Conservation (phyloP, 2,329 filamentous ascomycete species). For the Claviceps sp. region DNA sequence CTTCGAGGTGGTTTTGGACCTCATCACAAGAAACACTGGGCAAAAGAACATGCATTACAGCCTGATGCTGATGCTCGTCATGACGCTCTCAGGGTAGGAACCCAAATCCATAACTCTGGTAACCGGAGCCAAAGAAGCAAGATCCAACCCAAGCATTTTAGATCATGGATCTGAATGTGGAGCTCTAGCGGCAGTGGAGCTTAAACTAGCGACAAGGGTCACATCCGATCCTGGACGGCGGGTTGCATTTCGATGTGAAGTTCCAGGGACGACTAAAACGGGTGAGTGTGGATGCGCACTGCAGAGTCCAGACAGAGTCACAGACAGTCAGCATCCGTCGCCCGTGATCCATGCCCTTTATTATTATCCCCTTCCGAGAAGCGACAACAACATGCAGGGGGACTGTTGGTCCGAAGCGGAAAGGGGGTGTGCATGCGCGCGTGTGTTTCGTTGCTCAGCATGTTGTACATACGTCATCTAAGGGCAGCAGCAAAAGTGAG, state of each 20-base stretch:
- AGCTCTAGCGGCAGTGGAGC: conserved; percentile 16
- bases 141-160: conserved; percentile 16
- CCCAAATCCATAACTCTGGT: conserved; percentile 17
- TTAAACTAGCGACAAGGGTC: neutral
- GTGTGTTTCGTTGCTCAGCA: too few species aligned
- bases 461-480: too few species aligned
- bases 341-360: neutral
- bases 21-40: too few species aligned
- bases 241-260: neutral
- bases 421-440: too few species aligned
- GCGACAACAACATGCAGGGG: neutral
- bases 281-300: neutral
- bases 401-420: too few species aligned
- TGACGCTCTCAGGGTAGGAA: too few species aligned
- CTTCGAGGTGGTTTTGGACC: too few species aligned
- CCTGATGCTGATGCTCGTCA: too few species aligned
- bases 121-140: conserved; percentile 17
- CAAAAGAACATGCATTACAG: too few species aligned
- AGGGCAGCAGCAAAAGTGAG: neutral
- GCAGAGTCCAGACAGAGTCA: neutral
- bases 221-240: conserved; percentile 6
- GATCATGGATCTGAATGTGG: conserved; percentile 24
- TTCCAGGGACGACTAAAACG: neutral
- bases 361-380: neutral
- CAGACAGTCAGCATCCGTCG: neutral